Percentiles rank a stretch among this genome's conserved stretches.
Conservation (phyloP, 2,329 filamentous ascomycete species). For the Trichoderma sp. region DNA sequence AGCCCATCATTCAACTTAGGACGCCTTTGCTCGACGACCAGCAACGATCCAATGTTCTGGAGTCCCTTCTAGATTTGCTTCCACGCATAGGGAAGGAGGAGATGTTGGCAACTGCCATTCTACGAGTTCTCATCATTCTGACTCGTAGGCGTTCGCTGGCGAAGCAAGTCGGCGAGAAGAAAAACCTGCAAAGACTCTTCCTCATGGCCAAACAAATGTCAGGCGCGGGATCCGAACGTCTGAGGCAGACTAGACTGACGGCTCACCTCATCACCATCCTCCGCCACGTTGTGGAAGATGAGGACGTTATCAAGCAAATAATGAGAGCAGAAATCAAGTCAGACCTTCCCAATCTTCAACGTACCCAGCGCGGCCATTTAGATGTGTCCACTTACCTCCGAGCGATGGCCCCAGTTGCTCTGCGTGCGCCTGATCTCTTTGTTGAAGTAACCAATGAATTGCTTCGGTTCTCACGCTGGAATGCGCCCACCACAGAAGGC, state of each 20-base stretch:
- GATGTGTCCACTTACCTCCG: slow-evolving; percentile 75
- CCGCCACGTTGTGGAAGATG: slow-evolving; percentile 91
- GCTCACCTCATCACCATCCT: slow-evolving; percentile 78
- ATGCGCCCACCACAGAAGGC: slow-evolving; percentile 35
- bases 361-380: slow-evolving; percentile 50
- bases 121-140: slow-evolving; percentile 81
- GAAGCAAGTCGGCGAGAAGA: slow-evolving; percentile 75
- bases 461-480: slow-evolving; percentile 68
- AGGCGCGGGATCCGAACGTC: slow-evolving; percentile 69
- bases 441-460: slow-evolving; percentile 84
- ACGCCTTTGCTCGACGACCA: slow-evolving; percentile 56
- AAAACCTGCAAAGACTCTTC: slow-evolving; percentile 85
- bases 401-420: slow-evolving; percentile 71
- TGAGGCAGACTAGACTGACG: slow-evolving; percentile 55
- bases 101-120: slow-evolving; percentile 75
- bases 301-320: slow-evolving; percentile 83
- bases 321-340: slow-evolving; percentile 85
- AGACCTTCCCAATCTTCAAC: slow-evolving; percentile 61
- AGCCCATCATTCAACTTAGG: slow-evolving; percentile 59
- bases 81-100: slow-evolving; percentile 87
- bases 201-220: slow-evolving; percentile 93
- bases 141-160: slow-evolving; percentile 77
- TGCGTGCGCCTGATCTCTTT: slow-evolving; percentile 82
- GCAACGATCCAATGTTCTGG: slow-evolving; percentile 69
- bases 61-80: slow-evolving; percentile 76